These are phyloP conservation scores for Penicillium desertorum DNA, from an alignment of 495 filamentous ascomycete species.

Conservation along the genomic window DNA sequence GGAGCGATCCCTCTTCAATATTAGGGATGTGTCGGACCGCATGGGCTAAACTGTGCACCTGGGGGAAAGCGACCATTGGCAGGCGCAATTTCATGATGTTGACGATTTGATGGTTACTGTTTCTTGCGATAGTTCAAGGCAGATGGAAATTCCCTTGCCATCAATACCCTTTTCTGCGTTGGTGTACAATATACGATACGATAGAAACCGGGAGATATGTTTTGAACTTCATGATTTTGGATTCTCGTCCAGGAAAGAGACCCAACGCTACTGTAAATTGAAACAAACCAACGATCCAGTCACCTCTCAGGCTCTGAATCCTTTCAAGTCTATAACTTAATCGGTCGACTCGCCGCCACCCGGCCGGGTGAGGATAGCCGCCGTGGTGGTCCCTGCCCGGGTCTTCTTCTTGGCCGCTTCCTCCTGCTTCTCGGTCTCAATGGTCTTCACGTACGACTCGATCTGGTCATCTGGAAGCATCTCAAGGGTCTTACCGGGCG, in stretches of 20 bases:
- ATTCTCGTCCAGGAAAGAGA: conserved; percentile 27
- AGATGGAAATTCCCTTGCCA: conserved; percentile 13
- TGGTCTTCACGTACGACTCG: conserved; percentile 94
- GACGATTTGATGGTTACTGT: conserved; percentile 33
- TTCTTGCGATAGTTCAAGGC: conserved; percentile 16
- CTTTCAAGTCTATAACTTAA: conserved; percentile 14
- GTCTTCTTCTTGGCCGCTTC: conserved; percentile 97
- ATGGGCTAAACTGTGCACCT: conserved; percentile 55
- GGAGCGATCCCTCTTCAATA: conserved; percentile 67
- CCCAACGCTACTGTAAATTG: conserved; percentile 35
- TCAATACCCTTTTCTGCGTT: conserved; percentile 24
- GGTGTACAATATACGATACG: conserved; percentile 30
- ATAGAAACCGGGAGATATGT: conserved; percentile 8
- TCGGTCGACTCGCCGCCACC: conserved; percentile 48
- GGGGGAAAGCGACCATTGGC: neutral
- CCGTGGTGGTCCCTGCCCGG: conserved; percentile 71
- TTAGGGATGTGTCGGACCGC: conserved; percentile 68
- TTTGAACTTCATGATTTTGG: conserved; percentile 31
- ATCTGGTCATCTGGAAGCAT: conserved; percentile 95
- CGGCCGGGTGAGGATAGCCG: conserved; percentile 72
- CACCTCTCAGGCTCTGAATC: conserved; percentile 12
- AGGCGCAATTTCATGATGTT: conserved; percentile 30
- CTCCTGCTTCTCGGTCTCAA: conserved; percentile 98
- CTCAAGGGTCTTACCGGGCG: conserved; percentile 86
- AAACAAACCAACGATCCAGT: conserved; percentile 21